Evolutionary conservation across 306 rosid species (phyloP), one percentile per base, ranked within the genome.

Genomic region (Arachis stenosperma): DNA sequence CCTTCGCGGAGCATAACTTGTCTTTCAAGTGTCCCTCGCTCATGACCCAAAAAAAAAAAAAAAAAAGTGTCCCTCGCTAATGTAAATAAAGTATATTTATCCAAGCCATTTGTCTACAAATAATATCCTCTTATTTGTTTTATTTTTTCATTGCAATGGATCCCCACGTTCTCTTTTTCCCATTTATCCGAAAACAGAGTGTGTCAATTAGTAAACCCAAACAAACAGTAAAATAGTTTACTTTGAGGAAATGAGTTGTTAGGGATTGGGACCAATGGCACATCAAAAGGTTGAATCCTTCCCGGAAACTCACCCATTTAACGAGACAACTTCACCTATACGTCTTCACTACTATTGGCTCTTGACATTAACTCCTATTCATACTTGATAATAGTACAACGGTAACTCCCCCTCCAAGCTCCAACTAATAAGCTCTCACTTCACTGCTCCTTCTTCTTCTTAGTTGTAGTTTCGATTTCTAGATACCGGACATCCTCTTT

Each of bases 381-480:
- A n/a, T 6, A 14, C 15, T 5, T 52, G 1, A 5, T 33, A 42
- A 42, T 39, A 69, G 27, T 22, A 22, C 27, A 22, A 22, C 27
- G 27, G 27, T 22, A 22, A 22, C 27, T 22, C 27, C 27, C 27
- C 27, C 27, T 22, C 27, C 27, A 22, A 22, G 27, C 27, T 67
- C 73, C 61, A 67, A 62, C 73, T 15, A 15, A 15, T 8, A 59
- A 41, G 56, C 56, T 51, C 56, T 33, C 37, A 33, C 37, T 33
- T 33, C 37, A 33, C 37, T 4, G 37, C 37, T 33, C 4, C 37
- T 33, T 33, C 37, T 33, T 33, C 0, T 22, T 22, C 27, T 22
- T 22, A 22, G 27, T 22, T 22, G 27, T 22, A 22, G 27, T 22
- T 22, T 33, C 37, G 4, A 33, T 33, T 33, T 33, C 37, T 33